Percentiles rank a stretch among this genome's conserved stretches.
These are phyloP conservation scores for Phytophthora kernoviae DNA, from an alignment of 352 stramenopile species.

Conservation along the genomic window DNA sequence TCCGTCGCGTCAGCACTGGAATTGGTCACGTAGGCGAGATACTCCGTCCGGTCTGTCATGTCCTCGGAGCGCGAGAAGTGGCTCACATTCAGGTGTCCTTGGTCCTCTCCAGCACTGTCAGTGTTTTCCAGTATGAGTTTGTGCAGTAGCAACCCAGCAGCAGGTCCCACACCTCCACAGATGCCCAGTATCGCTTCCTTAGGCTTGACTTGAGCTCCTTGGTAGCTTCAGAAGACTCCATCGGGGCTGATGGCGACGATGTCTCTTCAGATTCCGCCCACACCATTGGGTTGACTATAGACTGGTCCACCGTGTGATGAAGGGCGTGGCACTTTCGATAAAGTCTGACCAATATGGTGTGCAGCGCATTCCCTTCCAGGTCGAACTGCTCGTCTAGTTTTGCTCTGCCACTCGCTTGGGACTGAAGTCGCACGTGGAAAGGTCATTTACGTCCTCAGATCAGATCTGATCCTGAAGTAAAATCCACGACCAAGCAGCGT, in stretches of 20 bases:
- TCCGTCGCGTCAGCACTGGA: constrained; percentile 14
- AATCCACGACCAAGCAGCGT: too few relatives aligned
- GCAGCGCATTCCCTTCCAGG: constrained; percentile 16
- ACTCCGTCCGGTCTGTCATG: constrained; percentile 78
- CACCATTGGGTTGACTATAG: neutral
- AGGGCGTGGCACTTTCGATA: neutral
- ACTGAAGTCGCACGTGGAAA: constrained; percentile 6
- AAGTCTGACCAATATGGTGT: neutral
- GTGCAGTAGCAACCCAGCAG: constrained; percentile 72
- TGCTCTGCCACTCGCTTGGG: constrained; percentile 22
- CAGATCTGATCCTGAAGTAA: constrained; percentile 8
- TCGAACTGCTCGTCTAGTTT: constrained; percentile 1
- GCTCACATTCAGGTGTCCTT: constrained; percentile 68
- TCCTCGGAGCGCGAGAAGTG: constrained; percentile 80
- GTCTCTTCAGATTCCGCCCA: neutral
- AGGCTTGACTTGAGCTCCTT: constrained; percentile 17
- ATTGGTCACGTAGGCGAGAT: constrained; percentile 37
- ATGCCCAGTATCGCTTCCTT: constrained; percentile 69
- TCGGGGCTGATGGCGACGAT: neutral
- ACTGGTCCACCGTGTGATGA: neutral
- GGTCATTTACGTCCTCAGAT: constrained; percentile 21
- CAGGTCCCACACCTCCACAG: constrained; percentile 72
- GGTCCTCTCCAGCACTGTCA: constrained; percentile 61
- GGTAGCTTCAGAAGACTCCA: constrained; percentile 9
- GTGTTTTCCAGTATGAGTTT: constrained; percentile 78